Conservation (phyloP, 2,329 filamentous ascomycete species). For the Diplodia seriata region DNA sequence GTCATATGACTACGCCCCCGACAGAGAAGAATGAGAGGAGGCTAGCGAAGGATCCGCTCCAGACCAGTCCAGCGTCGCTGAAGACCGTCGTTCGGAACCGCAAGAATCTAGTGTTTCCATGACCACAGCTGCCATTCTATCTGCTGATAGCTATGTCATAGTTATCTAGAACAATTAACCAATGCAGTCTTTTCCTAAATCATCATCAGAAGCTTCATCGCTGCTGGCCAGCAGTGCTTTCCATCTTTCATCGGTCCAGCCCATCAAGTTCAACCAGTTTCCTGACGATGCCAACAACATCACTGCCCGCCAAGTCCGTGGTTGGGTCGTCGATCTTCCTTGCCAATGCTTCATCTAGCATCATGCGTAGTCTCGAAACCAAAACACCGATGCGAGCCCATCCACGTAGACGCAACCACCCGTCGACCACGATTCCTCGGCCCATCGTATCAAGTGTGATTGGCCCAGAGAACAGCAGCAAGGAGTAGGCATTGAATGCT, state of each 20-base stretch:
- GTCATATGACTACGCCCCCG: background rate
- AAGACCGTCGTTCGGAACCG: no score
- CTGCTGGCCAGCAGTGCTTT: background rate
- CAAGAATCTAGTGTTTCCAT: background rate
- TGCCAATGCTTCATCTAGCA: constrained; percentile 86
- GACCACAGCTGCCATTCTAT: background rate
- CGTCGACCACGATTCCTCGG: constrained; percentile 86
- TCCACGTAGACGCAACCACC: constrained; percentile 83
- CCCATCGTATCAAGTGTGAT: constrained; percentile 88
- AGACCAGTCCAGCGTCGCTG: no score
- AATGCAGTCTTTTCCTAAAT: background rate
- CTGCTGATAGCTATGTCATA: background rate
- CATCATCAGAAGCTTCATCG: background rate
- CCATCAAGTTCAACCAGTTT: constrained; percentile 90
- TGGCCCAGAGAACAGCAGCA: constrained; percentile 85
- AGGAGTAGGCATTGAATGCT: constrained; percentile 83
- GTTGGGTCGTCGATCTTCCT: constrained; percentile 79
- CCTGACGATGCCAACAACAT: constrained; percentile 78
- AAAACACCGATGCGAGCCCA: constrained; percentile 96
- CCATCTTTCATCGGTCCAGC: constrained; percentile 62
- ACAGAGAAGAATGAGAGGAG: no score
- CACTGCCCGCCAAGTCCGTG: constrained; percentile 61
- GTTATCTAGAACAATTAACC: background rate
- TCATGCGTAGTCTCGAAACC: constrained; percentile 78
- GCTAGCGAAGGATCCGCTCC: background rate